Percentiles rank a stretch among this genome's conserved stretches.
phyloP scores from a whole-genome alignment of 2,329 filamentous ascomycete species.

The Pseudogymnoascus sp. region DNA sequence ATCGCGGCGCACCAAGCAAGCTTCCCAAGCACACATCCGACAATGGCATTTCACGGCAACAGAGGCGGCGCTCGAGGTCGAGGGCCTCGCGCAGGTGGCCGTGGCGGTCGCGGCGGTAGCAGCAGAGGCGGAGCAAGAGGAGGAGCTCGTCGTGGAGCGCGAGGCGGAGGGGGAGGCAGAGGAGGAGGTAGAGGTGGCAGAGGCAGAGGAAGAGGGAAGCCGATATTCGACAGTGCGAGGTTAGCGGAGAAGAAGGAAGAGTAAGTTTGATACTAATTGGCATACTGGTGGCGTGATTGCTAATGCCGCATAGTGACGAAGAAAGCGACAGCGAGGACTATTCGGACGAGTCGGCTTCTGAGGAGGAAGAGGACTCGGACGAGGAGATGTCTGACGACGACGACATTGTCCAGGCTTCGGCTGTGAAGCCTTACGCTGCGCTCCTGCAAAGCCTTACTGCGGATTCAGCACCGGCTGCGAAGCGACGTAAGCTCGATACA shows the following conservation, averaged over 20 bases:
- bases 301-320: conserved; percentile 19
- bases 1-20: not conserved
- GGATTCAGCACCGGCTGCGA: conserved; percentile 40
- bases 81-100: conserved; percentile 19
- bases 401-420: conserved; percentile 30
- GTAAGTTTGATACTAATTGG: conserved; percentile 13
- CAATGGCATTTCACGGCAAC: conserved; percentile 19
- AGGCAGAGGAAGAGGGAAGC: conserved; percentile 29
- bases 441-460: conserved; percentile 52
- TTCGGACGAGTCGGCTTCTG: conserved; percentile 32
- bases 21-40: conserved; percentile 6
- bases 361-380: conserved; percentile 35
- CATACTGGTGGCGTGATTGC: conserved; percentile 5
- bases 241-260: conserved; percentile 40
- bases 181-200: conserved; percentile 24
- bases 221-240: conserved; percentile 41
- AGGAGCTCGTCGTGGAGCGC: conserved; percentile 26
- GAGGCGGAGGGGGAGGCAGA: conserved; percentile 27
- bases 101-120: conserved; percentile 23
- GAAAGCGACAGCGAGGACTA: conserved; percentile 29
- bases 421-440: conserved; percentile 48
- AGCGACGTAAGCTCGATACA: conserved; percentile 50
- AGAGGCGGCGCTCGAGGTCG: conserved; percentile 22
- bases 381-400: conserved; percentile 42
- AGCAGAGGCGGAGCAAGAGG: conserved; percentile 22